phyloP scores from a whole-genome alignment of 257 asterid genomes.

The Scutellaria barbata region DNA sequence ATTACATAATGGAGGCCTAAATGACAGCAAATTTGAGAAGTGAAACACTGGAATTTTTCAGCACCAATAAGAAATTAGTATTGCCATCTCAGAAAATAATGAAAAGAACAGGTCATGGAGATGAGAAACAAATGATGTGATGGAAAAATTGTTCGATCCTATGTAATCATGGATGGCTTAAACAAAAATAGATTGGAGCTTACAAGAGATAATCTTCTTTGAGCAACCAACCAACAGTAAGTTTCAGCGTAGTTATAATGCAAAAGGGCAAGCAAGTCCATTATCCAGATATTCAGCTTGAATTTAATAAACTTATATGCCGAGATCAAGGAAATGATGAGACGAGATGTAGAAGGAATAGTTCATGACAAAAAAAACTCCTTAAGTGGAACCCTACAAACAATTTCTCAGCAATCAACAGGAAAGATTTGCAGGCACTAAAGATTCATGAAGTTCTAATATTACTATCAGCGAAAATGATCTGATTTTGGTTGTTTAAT shows the following conservation, averaged over 20 bases:
- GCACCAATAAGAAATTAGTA: background rate
- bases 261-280: conserved; percentile 2
- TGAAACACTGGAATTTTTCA: background rate
- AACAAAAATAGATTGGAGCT: too few species aligned
- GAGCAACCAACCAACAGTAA: background rate
- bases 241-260: background rate
- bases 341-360: conserved; percentile 6
- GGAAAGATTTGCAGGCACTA: background rate
- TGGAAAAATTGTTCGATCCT: conserved; percentile 5
- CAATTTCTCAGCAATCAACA: conserved; percentile 11
- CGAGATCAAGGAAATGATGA: background rate
- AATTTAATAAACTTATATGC: background rate
- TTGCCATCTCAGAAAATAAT: conserved; percentile 13
- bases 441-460: conserved; percentile 18
- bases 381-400: background rate
- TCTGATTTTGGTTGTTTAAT: background rate
- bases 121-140: background rate
- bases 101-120: background rate
- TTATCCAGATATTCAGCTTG: background rate
- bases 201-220: too few species aligned
- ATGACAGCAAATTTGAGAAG: conserved; percentile 11
- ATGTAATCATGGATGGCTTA: background rate
- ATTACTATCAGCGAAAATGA: background rate
- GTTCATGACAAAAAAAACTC: background rate
- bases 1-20: too few species aligned